Conservation (phyloP, 208 protist species). For the Acanthamoeba quina region DNA sequence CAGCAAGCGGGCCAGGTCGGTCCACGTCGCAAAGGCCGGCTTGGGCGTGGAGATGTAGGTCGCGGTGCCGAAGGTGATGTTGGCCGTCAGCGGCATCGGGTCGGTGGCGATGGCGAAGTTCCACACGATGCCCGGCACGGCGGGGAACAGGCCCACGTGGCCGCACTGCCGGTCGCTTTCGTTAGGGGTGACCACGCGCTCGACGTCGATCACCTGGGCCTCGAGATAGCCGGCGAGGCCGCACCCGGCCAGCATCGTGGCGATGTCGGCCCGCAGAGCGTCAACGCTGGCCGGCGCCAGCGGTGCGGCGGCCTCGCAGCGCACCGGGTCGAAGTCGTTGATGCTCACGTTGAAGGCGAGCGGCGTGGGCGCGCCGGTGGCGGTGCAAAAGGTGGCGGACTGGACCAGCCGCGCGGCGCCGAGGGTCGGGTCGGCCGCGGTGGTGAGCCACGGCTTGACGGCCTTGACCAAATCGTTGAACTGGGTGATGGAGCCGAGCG, state of each 20-base stretch:
- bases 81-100: neutral
- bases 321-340: neutral
- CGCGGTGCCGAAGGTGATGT: neutral
- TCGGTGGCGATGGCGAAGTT: neutral
- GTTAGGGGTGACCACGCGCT: neutral
- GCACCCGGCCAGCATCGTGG: neutral
- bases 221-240: neutral
- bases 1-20: neutral
- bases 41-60: neutral
- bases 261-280: neutral
- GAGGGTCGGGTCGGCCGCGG: neutral
- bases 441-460: slow-evolving; percentile 4
- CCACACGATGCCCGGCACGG: slow-evolving; percentile 40
- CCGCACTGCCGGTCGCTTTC: neutral
- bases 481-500: neutral
- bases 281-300: neutral
- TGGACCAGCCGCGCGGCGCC: neutral
- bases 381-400: neutral
- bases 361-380: neutral
- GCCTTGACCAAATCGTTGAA: neutral
- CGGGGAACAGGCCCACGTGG: neutral
- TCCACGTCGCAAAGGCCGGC: slow-evolving; percentile 31
- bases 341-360: slow-evolving; percentile 1
- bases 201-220: neutral
- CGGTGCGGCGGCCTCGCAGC: neutral